A percentile compares a stretch with the other conserved stretches of the same genome.
phyloP scores from a whole-genome alignment of 768 basidiomycete genomes.

The Termitomyces sp. region DNA sequence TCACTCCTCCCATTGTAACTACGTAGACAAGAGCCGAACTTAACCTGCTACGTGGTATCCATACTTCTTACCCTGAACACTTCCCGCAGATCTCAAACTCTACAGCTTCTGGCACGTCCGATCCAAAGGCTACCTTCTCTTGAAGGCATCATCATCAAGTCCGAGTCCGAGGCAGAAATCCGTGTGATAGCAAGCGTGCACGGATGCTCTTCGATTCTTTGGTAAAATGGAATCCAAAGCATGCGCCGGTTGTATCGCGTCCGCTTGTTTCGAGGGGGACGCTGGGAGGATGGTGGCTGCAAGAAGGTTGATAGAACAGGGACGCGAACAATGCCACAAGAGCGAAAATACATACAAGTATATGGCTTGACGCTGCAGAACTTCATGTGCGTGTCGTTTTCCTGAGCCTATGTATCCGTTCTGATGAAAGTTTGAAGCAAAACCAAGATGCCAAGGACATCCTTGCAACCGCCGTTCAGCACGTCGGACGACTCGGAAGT shows the following conservation, averaged over 20 bases:
- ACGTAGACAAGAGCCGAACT: slow-evolving; percentile 93
- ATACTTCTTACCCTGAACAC: background rate
- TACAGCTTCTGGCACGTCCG: slow-evolving; percentile 72
- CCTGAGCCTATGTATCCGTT: background rate
- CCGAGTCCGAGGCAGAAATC: slow-evolving; percentile 94
- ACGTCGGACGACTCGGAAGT: slow-evolving; percentile 88
- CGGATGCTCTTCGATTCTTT: slow-evolving; percentile 95
- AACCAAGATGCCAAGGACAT: slow-evolving; percentile 93
- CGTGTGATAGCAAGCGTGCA: slow-evolving; percentile 98
- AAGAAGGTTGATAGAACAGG: slow-evolving; percentile 87
- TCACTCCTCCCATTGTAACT: too few relatives aligned
- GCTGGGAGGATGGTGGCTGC: slow-evolving; percentile 96
- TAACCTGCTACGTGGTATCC: slow-evolving; percentile 60
- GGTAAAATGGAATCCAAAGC: slow-evolving; percentile 96
- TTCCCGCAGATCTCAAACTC: slow-evolving; percentile 54
- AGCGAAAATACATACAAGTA: slow-evolving; percentile 96
- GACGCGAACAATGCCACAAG: slow-evolving; percentile 94
- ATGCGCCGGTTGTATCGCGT: slow-evolving; percentile 98
- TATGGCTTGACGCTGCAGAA: slow-evolving; percentile 95
- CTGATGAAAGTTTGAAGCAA: slow-evolving; percentile 57
- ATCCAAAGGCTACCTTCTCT: slow-evolving; percentile 99
- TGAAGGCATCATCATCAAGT: slow-evolving; percentile 87
- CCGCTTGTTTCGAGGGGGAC: slow-evolving; percentile 93
- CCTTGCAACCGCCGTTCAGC: slow-evolving; percentile 90
- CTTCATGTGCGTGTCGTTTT: slow-evolving; percentile 65